Evolutionary conservation across 2,329 filamentous ascomycete genomes (phyloP).

Genomic region (Cladosporium velox): DNA sequence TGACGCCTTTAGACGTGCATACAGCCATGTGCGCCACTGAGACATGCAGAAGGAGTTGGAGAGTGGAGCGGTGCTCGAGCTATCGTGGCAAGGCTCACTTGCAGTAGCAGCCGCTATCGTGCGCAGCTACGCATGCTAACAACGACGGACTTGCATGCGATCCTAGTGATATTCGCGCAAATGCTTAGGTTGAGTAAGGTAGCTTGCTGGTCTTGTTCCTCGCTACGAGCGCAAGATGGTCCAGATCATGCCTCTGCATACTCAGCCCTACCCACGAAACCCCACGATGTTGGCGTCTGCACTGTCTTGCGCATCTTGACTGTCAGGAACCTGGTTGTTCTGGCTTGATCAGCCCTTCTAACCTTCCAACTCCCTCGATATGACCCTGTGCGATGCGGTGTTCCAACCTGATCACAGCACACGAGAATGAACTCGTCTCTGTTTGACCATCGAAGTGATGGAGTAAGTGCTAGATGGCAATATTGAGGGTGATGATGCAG

Average conservation of each 20-base stretch:
- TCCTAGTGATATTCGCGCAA: neutral
- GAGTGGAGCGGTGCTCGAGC: neutral
- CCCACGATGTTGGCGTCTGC: neutral
- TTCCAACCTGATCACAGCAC: neutral
- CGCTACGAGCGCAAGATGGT: neutral
- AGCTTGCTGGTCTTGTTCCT: neutral
- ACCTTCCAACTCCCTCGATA: neutral
- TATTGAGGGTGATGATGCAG: neutral
- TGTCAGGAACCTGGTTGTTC: neutral
- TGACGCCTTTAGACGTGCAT: neutral
- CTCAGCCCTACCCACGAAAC: neutral
- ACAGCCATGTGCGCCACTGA: slow-evolving; percentile 3
- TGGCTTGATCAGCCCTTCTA: neutral
- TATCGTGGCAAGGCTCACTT: neutral
- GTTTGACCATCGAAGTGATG: neutral
- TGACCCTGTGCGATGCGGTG: neutral
- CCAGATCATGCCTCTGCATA: neutral
- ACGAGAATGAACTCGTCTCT: neutral
- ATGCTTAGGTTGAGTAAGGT: neutral
- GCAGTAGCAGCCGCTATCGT: neutral
- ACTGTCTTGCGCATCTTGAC: neutral
- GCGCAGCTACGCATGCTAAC: neutral
- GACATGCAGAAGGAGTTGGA: neutral
- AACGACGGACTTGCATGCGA: neutral
- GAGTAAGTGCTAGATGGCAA: neutral